Base-by-base conservation (phyloP, 352 stramenopile genomes). In the Phytophthora nicotianae region DNA sequence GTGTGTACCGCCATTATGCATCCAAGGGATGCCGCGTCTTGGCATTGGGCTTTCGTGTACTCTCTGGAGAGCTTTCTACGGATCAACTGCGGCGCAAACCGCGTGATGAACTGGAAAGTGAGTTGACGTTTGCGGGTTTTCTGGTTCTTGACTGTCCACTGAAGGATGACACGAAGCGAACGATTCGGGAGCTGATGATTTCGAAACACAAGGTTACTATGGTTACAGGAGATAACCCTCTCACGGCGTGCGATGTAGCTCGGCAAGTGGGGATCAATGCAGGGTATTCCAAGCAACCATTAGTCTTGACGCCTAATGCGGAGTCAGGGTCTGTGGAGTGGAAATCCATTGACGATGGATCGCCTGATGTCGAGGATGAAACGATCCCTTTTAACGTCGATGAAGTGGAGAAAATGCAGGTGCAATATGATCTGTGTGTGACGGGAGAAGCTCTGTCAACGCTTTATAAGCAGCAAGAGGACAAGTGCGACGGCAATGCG, bases 171-270 rank as follows among this genome's bases (percentile, higher is more conserved):
- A 98, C 96, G 41, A 88, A 81, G 33, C 72, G 91, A 23, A 97
- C 99, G 27, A 86, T 99, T 50, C 82, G 95, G 62, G 89, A 97
- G 65, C 75, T 99, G 24, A 80, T 88, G 53, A 78, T 86, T 11
- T 97, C 90, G 37, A 91, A 90, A 37, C 96, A 99, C 69, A 68
- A 84, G 20, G 86, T 97, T 20, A 91, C 91, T 20, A 99, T 99
- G 95, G 98, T 99, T 61, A 99, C 98, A 8, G 98, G 98, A 54
- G 98, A 99, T 75, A 93, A 93, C 41, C 89, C 97, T 23, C 84
- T 99, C 23, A 99, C 98, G 29, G 98, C 98, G n/a, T 94, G 94
- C 24, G 93, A 99, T 73, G 98, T 99, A 29, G 97, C 97, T 9
- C 86, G 89, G 43, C 86, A 98, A 74, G 95, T 99, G 5, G 89